Evolutionary conservation across 768 basidiomycete species (phyloP), one percentile per base, ranked within the genome.

Genomic region (Macrolepiota albuminosa): DNA sequence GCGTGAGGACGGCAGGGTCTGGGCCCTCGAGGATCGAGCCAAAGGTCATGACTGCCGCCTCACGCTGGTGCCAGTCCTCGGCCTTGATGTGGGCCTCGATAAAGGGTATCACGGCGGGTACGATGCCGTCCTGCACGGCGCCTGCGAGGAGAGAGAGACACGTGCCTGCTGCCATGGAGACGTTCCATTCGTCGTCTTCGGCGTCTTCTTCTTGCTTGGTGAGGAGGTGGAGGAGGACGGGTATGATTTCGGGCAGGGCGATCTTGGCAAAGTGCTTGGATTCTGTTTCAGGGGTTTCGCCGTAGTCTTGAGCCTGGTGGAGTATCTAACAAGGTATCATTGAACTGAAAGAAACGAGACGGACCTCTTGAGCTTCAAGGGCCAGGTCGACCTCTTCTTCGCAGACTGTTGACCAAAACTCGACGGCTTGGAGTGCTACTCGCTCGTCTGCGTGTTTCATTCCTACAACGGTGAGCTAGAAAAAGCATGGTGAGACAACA

Each of bases 341-440:
- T 29, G 29, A 29, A 29, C 29, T 29, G 29, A 29, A 3, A 29
- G 4, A 29, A 29, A 29, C 29, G 29, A 29, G 29, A 70, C 78
- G 57, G 68, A 93, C 93, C 79, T 98, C 96, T 62, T 92, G 88
- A 2, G 91, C 91, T 69, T 98, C 95, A 65, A 93, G 82, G 21
- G 89, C 87, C 51, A 98, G 79, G 59, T 98, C 95, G 26, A 94
- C 87, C 72, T 99, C 97, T 72, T 97, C 93, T 71, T 99, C 96
- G 68, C 95, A 98, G 1, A 98, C 96, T 8, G 96, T 98, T 5
- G 95, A 95, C 97, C 97, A 99, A 75, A 99, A 99, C 70, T 99
- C 97, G 55, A 99, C 89, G 26, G 97, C 97, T 72, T 99, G 97
- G 33, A 98, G 75, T 0, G 95, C 93, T 40, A 99, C 95, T 7